Evolutionary conservation across 495 filamentous ascomycete genomes (phyloP).

Genomic region (Massariosphaeria phaeospora): DNA sequence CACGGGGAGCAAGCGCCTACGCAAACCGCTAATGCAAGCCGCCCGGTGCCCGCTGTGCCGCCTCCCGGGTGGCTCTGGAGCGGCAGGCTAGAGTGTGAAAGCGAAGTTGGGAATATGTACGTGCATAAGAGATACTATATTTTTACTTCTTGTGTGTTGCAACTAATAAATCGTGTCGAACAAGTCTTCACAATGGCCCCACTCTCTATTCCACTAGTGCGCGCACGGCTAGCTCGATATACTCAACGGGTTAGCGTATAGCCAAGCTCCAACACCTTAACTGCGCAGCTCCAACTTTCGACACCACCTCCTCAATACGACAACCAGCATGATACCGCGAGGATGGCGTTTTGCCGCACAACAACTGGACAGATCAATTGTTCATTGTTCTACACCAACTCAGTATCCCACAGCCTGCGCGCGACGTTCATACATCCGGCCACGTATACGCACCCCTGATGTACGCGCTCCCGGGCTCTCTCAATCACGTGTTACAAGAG

Average conservation of each 20-base stretch:
- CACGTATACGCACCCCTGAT: background rate
- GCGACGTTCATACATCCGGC: background rate
- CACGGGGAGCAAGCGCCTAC: too few relatives aligned
- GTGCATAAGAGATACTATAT: too few relatives aligned
- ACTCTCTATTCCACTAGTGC: too few relatives aligned
- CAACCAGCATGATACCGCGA: constrained; percentile 3
- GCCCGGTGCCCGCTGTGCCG: too few relatives aligned
- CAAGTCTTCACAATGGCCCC: too few relatives aligned
- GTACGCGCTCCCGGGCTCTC: background rate
- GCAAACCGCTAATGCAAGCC: too few relatives aligned
- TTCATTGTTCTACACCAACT: background rate
- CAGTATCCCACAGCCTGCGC: background rate
- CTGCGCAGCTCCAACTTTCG: background rate
- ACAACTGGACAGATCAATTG: background rate
- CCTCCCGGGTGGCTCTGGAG: too few relatives aligned
- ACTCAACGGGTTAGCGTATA: background rate
- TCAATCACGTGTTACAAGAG: background rate
- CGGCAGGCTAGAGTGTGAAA: too few relatives aligned
- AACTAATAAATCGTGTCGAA: too few relatives aligned
- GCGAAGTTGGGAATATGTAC: too few relatives aligned
- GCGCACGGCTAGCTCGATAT: background rate
- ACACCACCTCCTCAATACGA: background rate
- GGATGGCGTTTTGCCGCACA: background rate
- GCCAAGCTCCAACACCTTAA: background rate
- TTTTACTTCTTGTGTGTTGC: too few relatives aligned